A percentile compares a stretch with the other conserved stretches of the same genome.
These are phyloP conservation scores for Ceratocystis cacaofunesta DNA, from an alignment of 2,329 filamentous ascomycete species.

Conservation along the genomic window DNA sequence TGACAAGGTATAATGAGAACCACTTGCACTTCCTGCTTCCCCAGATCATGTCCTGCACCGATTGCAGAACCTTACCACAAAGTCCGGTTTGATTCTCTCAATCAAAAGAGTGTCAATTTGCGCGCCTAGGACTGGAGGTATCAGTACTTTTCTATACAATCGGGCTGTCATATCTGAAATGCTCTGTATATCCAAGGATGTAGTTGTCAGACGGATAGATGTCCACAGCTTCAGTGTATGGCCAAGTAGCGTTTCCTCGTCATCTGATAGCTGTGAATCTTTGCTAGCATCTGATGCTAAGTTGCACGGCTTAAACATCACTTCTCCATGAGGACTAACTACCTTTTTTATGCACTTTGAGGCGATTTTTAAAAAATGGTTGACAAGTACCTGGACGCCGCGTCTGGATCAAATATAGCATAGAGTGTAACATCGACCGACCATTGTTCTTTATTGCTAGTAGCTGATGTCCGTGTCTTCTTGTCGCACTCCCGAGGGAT, in stretches of 20 bases:
- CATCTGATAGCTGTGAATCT: constrained; percentile 20
- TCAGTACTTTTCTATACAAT: constrained; percentile 39
- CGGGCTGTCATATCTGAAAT: constrained; percentile 42
- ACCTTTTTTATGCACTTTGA: constrained; percentile 32
- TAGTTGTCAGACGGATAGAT: constrained; percentile 44
- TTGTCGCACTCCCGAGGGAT: constrained; percentile 41
- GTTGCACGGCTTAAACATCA: constrained; percentile 37
- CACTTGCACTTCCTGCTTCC: constrained; percentile 46
- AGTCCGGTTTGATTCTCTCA: constrained; percentile 43
- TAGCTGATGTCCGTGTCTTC: constrained; percentile 38
- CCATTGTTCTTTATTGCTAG: constrained; percentile 28
- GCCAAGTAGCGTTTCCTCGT: constrained; percentile 18
- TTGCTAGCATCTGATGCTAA: constrained; percentile 25
- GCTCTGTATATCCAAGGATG: constrained; percentile 41
- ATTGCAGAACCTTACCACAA: constrained; percentile 39
- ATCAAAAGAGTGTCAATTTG: constrained; percentile 47
- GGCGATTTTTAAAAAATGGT: constrained; percentile 22
- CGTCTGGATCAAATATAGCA: constrained; percentile 38
- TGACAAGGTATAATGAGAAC: constrained; percentile 46
- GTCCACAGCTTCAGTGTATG: constrained; percentile 42
- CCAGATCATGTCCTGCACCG: constrained; percentile 41
- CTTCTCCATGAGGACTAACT: constrained; percentile 22
- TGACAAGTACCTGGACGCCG: constrained; percentile 38
- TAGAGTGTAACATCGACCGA: constrained; percentile 40
- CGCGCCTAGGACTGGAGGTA: constrained; percentile 48